Base-by-base conservation (phyloP, 768 basidiomycete species). In the Amanita subjunquillea region DNA sequence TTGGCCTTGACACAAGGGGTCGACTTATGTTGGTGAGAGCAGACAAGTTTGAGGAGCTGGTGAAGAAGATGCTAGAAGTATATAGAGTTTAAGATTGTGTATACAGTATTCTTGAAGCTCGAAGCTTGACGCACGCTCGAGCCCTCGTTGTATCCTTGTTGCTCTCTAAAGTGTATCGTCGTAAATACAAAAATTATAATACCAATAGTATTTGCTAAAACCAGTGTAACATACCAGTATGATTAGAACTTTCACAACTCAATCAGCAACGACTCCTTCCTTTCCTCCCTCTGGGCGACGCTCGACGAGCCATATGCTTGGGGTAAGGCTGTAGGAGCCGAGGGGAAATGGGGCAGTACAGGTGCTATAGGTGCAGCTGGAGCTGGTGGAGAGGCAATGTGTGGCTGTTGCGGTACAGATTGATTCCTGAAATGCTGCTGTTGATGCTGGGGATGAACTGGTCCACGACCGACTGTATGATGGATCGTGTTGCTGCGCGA, bases 1-100 rank as follows among this genome's bases (percentile, higher is more conserved):
- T 89, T 58, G 87, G 89, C 0, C 67, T 89, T 25, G 87, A 90
- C 54, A 76, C 78, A 32, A 74, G 76, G 2, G 87, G 84, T 0
- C 66, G 86, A 25, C 65, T 86, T 48, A 83, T 86, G 74, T 69
- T 86, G 3, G 66, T 91, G 0, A 72, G 78, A 3, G 70, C 69
- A 0, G 66, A 66, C 7, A 65, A 66, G 3, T 69, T 80, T 10
- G 60, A 61, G 2, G 66, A 65, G 6, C 39, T 85, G 20, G 73
- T 81, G 0, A 49, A 50, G 2, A 63, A 55, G 17, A 69, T 79
- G 59, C 56, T 46, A 13, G 67, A 69, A 46, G 66, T 64, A 34
- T 78, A 71, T 55, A 48, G 29, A 6, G 37, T 20, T 30, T 37
- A 36, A 37, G 22, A n/a, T 13, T 27, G 9, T 27, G 6, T 22